phyloP scores from a whole-genome alignment of 2,329 filamentous ascomycete species.

The Colletotrichum sp. region DNA sequence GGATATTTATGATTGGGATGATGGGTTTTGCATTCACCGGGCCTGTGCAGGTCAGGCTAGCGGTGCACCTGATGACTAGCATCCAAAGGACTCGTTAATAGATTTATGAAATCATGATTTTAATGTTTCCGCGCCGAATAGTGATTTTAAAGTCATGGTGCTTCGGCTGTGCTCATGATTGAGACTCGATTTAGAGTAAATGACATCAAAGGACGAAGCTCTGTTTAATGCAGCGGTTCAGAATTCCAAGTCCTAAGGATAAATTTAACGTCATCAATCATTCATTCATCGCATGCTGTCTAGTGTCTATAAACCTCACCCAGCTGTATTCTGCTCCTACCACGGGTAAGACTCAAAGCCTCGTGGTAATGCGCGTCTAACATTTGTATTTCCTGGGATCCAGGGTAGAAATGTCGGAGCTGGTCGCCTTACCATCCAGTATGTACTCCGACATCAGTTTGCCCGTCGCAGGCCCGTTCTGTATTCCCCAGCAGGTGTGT shows the following conservation, averaged over 20 bases:
- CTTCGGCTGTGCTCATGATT: not conserved
- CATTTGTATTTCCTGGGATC: slow-evolving; percentile 71
- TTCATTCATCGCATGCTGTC: not conserved
- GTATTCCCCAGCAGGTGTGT: slow-evolving; percentile 98
- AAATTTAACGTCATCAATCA: not conserved
- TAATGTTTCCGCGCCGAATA: no score
- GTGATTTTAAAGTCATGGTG: rapidly evolving
- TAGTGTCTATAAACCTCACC: not conserved
- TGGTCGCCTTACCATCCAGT: slow-evolving; percentile 73
- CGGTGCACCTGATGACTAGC: not conserved
- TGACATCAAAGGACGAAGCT: not conserved
- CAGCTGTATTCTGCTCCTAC: not conserved
- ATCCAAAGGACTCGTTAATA: not conserved
- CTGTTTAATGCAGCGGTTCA: not conserved
- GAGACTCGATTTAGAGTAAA: rapidly evolving
- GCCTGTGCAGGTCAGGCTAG: not conserved
- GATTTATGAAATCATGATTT: not conserved
- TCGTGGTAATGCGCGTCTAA: slow-evolving; percentile 25
- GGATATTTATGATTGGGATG: not conserved
- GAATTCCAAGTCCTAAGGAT: no score
- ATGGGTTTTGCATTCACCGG: not conserved
- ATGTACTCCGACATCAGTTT: slow-evolving; percentile 81
- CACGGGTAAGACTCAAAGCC: rapidly evolving
- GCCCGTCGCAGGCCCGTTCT: slow-evolving; percentile 90
- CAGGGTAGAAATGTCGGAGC: slow-evolving; percentile 68